These are phyloP conservation scores for Agroathelia rolfsii DNA, from an alignment of 1,284 basidiomycete genomes.

Conservation along the genomic window DNA sequence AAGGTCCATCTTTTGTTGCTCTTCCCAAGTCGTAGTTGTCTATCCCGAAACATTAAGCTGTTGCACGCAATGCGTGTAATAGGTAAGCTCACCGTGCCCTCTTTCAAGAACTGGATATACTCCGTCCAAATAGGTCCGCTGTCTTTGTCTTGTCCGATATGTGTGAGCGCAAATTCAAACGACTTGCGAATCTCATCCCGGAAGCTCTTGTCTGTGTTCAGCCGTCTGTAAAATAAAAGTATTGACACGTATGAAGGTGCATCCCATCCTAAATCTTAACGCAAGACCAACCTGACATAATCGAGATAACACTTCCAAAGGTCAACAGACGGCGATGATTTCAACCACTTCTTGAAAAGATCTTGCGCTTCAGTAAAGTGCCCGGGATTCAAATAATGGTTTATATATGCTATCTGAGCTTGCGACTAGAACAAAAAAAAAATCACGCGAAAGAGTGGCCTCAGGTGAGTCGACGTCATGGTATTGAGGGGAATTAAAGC, in stretches of 20 bases:
- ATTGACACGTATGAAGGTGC: conserved; percentile 37
- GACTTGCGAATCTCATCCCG: conserved; percentile 76
- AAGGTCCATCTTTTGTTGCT: conserved; percentile 91
- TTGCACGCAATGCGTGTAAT: conserved; percentile 6
- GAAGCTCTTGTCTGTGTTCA: no score
- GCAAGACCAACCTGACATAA: conserved; percentile 60
- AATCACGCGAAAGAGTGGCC: conserved; percentile 10
- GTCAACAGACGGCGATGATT: conserved; percentile 75
- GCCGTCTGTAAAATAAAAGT: no score
- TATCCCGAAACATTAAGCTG: conserved; percentile 19
- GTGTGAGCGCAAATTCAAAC: conserved; percentile 89
- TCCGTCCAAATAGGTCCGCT: conserved; percentile 68
- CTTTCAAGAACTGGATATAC: conserved; percentile 79
- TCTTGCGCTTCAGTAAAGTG: conserved; percentile 66
- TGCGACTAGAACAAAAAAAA: no score
- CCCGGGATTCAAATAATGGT: conserved; percentile 60
- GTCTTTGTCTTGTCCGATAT: conserved; percentile 82
- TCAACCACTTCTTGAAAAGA: conserved; percentile 75
- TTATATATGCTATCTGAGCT: conserved; percentile 75
- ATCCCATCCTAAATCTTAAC: conserved; percentile 3
- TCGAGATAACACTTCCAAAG: conserved; percentile 82
- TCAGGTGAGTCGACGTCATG: neutral
- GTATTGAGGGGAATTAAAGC: conserved; percentile 9
- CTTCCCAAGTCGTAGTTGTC: conserved; percentile 84
- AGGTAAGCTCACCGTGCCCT: conserved; percentile 51